These are phyloP conservation scores for Yamadazyma diddensiae DNA, from an alignment of 1,139 yeast genomes.

Conservation along the genomic window DNA sequence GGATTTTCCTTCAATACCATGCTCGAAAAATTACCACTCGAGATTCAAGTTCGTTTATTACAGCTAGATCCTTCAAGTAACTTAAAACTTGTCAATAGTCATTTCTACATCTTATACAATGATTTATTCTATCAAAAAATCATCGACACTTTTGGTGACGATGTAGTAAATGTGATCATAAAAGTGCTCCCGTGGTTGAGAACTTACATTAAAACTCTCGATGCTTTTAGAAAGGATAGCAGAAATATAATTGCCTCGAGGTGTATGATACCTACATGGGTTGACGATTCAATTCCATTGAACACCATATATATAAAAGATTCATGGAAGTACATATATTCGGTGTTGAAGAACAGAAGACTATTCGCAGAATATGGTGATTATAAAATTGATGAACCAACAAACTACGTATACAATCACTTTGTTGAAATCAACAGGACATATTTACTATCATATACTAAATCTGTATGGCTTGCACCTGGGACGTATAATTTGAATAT, in stretches of 20 bases:
- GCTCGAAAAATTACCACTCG: constrained; percentile 42
- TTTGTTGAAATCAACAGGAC: constrained; percentile 48
- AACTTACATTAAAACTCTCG: constrained; percentile 46
- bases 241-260: constrained; percentile 35
- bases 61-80: constrained; percentile 40
- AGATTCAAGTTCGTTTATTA: constrained; percentile 45
- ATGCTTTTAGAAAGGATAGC: constrained; percentile 38
- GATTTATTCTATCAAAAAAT: constrained; percentile 45
- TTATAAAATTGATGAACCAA: constrained; percentile 50
- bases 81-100: constrained; percentile 39
- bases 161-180: constrained; percentile 24
- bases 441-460: constrained; percentile 47
- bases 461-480: constrained; percentile 46
- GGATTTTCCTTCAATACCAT: constrained; percentile 3
- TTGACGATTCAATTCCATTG: constrained; percentile 18
- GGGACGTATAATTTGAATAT: constrained; percentile 52
- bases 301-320: constrained; percentile 37
- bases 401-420: constrained; percentile 42
- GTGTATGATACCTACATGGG: constrained; percentile 19
- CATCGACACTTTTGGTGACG: constrained; percentile 42
- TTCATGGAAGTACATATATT: constrained; percentile 55
- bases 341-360: constrained; percentile 49
- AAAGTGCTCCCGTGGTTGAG: constrained; percentile 40
- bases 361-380: constrained; percentile 53
- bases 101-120: constrained; percentile 49